Percentiles rank a stretch among this genome's conserved stretches.
Conservation (phyloP, 2,329 filamentous ascomycete genomes). For the Blastomyces emzantsi region DNA sequence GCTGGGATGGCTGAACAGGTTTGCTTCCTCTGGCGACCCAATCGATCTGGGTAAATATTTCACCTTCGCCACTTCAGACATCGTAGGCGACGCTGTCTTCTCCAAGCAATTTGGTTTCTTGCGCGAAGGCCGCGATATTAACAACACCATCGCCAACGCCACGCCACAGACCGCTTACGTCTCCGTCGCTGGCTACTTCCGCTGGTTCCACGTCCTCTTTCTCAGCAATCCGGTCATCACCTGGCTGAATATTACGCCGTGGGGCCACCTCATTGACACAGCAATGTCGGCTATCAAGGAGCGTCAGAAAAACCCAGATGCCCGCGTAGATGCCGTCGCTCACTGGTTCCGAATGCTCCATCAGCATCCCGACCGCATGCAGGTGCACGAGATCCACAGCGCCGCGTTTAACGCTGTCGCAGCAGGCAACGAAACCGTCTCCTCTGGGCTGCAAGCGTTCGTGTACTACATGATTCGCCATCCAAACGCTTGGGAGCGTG, state of each 20-base stretch:
- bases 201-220: conserved; percentile 28
- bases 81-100: conserved; percentile 31
- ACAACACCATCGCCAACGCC: conserved; percentile 30
- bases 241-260: conserved; percentile 28
- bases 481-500: conserved; percentile 15
- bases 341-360: conserved; percentile 28
- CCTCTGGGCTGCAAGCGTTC: conserved; percentile 28
- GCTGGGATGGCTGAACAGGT: conserved; percentile 21
- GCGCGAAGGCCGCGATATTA: conserved; percentile 26
- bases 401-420: conserved; percentile 30
- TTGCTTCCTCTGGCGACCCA: conserved; percentile 18
- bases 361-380: conserved; percentile 28
- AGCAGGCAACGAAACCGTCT: conserved; percentile 34
- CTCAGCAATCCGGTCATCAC: conserved; percentile 33
- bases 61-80: conserved; percentile 33
- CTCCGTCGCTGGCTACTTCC: conserved; percentile 28
- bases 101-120: conserved; percentile 31
- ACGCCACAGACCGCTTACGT: conserved; percentile 25
- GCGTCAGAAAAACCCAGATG: conserved; percentile 27
- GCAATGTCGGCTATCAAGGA: conserved; percentile 25
- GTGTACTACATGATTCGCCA: conserved; percentile 30
- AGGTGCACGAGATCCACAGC: conserved; percentile 28
- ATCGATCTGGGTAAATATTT: conserved; percentile 36
- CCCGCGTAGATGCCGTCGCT: conserved; percentile 30
- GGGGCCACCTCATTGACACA: conserved; percentile 34